Evolutionary conservation across 441 rosid species (phyloP).

Genomic region (Erysimum pusillum): DNA sequence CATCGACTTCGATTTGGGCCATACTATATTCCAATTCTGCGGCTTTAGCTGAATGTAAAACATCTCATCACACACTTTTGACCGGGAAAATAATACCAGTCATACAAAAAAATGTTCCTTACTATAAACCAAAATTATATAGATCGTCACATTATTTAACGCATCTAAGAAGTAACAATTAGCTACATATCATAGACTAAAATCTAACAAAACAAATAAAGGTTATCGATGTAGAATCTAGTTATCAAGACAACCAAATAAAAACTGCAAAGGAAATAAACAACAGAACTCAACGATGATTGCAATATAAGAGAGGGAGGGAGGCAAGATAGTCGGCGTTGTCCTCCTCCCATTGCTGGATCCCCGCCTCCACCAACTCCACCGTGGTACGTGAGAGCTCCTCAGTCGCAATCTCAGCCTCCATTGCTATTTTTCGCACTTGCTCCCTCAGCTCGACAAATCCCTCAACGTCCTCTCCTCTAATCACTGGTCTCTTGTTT

Average conservation of each 20-base stretch:
- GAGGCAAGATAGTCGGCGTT: conserved; percentile 41
- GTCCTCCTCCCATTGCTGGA: conserved; percentile 45
- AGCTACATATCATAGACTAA: too few relatives aligned
- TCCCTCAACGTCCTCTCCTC: conserved; percentile 35
- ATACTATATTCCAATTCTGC: background rate
- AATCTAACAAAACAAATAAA: too few relatives aligned
- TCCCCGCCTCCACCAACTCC: conserved; percentile 34
- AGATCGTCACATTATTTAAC: background rate
- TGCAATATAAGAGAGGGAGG: conserved; percentile 21
- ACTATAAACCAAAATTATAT: conserved; percentile 1
- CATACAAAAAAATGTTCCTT: background rate
- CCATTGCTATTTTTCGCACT: conserved; percentile 24
- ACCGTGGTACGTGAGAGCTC: conserved; percentile 18
- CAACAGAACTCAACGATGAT: background rate
- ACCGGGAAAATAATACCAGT: background rate
- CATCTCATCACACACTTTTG: background rate
- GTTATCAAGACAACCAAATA: background rate
- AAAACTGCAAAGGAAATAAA: background rate
- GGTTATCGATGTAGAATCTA: background rate
- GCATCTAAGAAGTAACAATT: background rate
- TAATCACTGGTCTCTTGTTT: conserved; percentile 29
- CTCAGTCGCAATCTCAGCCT: conserved; percentile 28
- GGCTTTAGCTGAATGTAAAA: conserved; percentile 1
- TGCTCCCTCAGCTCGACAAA: conserved; percentile 40
- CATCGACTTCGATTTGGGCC: background rate